Evolutionary conservation across 805 yeast species (phyloP), one percentile per base, ranked within the genome.

Genomic region (Nadsonia fulvescens): DNA sequence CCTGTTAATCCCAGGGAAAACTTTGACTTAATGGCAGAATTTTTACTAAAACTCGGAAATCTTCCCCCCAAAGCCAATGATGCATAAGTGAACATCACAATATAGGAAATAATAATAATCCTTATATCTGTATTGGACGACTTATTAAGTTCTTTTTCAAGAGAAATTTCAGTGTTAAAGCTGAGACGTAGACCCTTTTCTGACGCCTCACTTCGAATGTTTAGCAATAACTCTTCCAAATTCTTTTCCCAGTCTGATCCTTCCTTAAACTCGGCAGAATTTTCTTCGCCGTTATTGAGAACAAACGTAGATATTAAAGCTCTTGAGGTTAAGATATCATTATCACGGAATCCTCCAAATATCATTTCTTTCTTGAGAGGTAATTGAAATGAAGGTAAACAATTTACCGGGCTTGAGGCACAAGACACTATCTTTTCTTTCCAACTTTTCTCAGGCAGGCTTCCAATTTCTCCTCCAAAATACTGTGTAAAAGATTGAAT

Each of bases 401-500:
- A 86, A 35, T 66, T 72, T 2, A 86, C 95, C 0, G 96, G 96
- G 1, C 79, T 66, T 11, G 61, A 56, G 0, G 89, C 61, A 44
- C 98, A 86, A 3, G 49, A 43, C 28, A 55, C 40, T 7, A 86
- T 43, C 28, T 62, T 53, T 2, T 42, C 35, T 20, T 55, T 43
- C 93, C 93, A 86, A 12, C 53, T 52, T 1, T 37, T 39, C 19
- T 65, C 64, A 5, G 63, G 58, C 4, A 73, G 45, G 20, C 53
- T 48, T 10, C 39, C 39, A 4, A 74, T 48, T 22, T 65, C 62
- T 1, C 89, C 91, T 16, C 61, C 61, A 45, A 81, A 83, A 44
- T 83, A 86, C 43, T 82, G 94, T 0, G 94, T 73, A 33, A 79
- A 70, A 2, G 93, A 79, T 44, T 86, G 89, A 6, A 86, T 57